phyloP scores from a whole-genome alignment of 768 basidiomycete species.

The Rickenella mellea region DNA sequence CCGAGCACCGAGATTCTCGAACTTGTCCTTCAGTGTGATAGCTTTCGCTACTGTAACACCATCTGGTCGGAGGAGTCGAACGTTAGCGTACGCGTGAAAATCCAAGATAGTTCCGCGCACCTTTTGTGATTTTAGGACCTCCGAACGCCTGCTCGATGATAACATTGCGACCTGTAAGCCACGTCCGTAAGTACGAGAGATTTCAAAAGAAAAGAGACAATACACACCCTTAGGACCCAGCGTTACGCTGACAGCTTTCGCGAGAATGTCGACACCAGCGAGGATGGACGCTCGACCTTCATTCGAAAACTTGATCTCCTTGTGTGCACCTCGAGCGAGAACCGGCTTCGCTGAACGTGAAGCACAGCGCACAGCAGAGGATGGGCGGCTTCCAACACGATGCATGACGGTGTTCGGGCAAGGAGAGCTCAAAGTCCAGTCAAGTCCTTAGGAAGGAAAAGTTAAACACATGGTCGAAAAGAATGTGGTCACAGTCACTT shows the following conservation, averaged over 20 bases:
- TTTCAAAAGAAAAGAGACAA: background rate
- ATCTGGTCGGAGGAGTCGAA: constrained; percentile 35
- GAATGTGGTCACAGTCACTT: too few relatives aligned
- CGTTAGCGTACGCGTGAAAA: background rate
- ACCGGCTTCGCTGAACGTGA: constrained; percentile 1
- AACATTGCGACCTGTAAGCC: constrained; percentile 76
- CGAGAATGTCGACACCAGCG: constrained; percentile 92
- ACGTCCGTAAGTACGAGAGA: too few relatives aligned
- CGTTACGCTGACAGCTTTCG: constrained; percentile 93
- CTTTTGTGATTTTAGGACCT: constrained; percentile 93
- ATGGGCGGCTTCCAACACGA: background rate
- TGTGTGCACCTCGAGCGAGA: constrained; percentile 71
- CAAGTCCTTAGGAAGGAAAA: too few relatives aligned
- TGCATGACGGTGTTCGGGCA: too few relatives aligned
- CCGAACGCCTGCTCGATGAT: constrained; percentile 94
- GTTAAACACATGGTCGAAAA: too few relatives aligned
- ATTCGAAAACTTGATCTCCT: constrained; percentile 96
- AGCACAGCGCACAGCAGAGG: background rate
- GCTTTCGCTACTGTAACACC: constrained; percentile 98
- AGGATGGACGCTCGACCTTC: constrained; percentile 90
- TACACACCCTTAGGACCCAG: constrained; percentile 86
- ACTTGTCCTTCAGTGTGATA: constrained; percentile 91
- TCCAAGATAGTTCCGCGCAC: constrained; percentile 27
- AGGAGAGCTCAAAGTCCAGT: too few relatives aligned
- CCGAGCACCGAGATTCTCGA: constrained; percentile 98